phyloP scores from a whole-genome alignment of 805 yeast genomes.

The Cyberlindnera suaveolens region DNA sequence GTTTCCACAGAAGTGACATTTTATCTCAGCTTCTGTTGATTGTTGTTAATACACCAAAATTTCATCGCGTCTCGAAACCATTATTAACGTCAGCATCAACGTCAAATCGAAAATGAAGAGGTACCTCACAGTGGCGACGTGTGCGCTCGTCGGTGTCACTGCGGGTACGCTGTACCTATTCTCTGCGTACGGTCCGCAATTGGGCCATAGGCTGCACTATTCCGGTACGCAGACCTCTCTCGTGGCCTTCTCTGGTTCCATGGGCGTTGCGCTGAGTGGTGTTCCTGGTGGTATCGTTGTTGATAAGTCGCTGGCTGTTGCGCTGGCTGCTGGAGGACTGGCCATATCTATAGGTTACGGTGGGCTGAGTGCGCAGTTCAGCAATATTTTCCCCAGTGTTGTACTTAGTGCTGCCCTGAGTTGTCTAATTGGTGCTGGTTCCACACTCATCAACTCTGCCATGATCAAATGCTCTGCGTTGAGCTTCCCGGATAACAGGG shows the following conservation, averaged over 20 bases:
- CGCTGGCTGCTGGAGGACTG: slow-evolving; percentile 46
- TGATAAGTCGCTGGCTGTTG: slow-evolving; percentile 55
- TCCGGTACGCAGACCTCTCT: slow-evolving; percentile 57
- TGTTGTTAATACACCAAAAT: too few relatives aligned
- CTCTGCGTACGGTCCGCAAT: slow-evolving; percentile 74
- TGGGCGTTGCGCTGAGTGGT: slow-evolving; percentile 59
- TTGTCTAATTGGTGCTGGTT: slow-evolving; percentile 59
- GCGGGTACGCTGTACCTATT: slow-evolving; percentile 75
- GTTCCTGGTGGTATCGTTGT: slow-evolving; percentile 64
- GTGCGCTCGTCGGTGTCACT: slow-evolving; percentile 38
- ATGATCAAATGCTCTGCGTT: slow-evolving; percentile 71
- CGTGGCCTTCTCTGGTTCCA: slow-evolving; percentile 61
- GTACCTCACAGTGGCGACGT: slow-evolving; percentile 12
- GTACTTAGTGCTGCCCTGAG: slow-evolving; percentile 39
- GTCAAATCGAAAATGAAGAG: slow-evolving; percentile 2
- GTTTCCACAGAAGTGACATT: too few relatives aligned
- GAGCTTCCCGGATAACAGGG: slow-evolving; percentile 58
- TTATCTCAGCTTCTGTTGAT: too few relatives aligned
- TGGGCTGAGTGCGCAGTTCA: slow-evolving; percentile 47
- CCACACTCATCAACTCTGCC: slow-evolving; percentile 58
- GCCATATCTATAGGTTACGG: slow-evolving; percentile 49
- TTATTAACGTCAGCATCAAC: neutral
- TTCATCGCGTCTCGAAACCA: neutral
- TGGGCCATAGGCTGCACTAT: slow-evolving; percentile 51
- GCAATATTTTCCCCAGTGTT: slow-evolving; percentile 31